Evolutionary conservation across 768 basidiomycete species (phyloP), one percentile per base, ranked within the genome.

Genomic region (Trametes cubensis): DNA sequence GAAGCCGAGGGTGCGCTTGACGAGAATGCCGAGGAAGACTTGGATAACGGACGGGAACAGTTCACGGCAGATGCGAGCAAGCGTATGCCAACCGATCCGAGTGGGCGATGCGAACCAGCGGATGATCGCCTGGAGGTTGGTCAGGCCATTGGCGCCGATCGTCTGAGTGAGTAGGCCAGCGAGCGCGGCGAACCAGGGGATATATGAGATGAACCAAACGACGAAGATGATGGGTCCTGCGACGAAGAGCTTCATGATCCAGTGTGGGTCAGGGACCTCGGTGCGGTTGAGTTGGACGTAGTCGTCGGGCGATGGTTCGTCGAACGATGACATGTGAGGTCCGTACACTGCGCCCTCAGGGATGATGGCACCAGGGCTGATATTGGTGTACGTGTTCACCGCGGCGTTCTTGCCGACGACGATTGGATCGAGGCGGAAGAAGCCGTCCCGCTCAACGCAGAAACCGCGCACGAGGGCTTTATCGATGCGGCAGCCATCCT

Each of bases 271-370:
- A 2, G 64, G 58, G 10, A 75, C 59, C 30, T 72, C 60, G 17
- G 79, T 77, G 17, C 79, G 73, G 62, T 80, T 80, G 60, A 79
- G 79, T 20, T 74, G 73, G 13, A 77, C 75, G 60, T 74, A 78
- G 2, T 71, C 67, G 26, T 70, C 66, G 0, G 79, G 77, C 4
- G 76, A 75, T 0, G 79, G 76, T 1, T 56, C 48, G 41, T 81
- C 79, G 59, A 75, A 72, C 10, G 79, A 79, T 0, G 78, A 78
- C n/a, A 79, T 74, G 58, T 82, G 81, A 8, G 81, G 81, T 2
- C 81, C 81, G 52, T 78, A 81, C 2, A 81, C 79, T 1, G 73
- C 53, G 40, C 71, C 70, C 42, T 74, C 73, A 2, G 74, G 65
- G 46, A 81, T 76, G 34, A 60, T 54, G 6, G 79, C 70, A 5